These are phyloP conservation scores for Cryptococcus amylolentus DNA, from an alignment of 1,284 basidiomycete genomes.

Conservation along the genomic window DNA sequence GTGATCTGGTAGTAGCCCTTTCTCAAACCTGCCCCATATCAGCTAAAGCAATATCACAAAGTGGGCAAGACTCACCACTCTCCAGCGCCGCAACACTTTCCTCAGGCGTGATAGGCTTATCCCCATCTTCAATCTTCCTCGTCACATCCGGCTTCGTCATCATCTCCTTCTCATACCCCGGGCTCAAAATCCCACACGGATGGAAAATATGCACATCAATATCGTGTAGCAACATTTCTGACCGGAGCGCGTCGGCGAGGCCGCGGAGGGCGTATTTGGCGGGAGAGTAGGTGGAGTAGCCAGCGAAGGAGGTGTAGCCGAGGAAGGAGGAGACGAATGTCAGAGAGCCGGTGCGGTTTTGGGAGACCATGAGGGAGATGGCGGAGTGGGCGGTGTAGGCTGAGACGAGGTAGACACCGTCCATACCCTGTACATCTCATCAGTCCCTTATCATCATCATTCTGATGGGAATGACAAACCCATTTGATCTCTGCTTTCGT, in stretches of 20 bases:
- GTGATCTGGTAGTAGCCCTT: slow-evolving; percentile 73
- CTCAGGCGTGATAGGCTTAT: slow-evolving; percentile 65
- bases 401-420: slow-evolving; percentile 54
- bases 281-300: slow-evolving; percentile 81
- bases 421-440: slow-evolving; percentile 39
- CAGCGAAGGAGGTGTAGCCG: slow-evolving; percentile 74
- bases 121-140: slow-evolving; percentile 74
- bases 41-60: not conserved
- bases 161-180: slow-evolving; percentile 77
- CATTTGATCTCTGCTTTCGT: slow-evolving; percentile 59
- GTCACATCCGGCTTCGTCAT: slow-evolving; percentile 76
- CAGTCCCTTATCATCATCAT: not conserved
- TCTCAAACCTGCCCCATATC: slow-evolving; percentile 58
- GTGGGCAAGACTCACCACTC: slow-evolving; percentile 54
- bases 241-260: slow-evolving; percentile 78
- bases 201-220: slow-evolving; percentile 82
- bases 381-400: slow-evolving; percentile 77
- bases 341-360: slow-evolving; percentile 62
- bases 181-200: slow-evolving; percentile 78
- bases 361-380: slow-evolving; percentile 65
- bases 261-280: slow-evolving; percentile 87
- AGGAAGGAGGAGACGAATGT: slow-evolving; percentile 79
- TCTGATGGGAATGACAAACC: slow-evolving; percentile 25
- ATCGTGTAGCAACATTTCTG: slow-evolving; percentile 67
- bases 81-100: slow-evolving; percentile 63